Evolutionary conservation across 768 basidiomycete genomes (phyloP).

Genomic region (Trametes elegans): DNA sequence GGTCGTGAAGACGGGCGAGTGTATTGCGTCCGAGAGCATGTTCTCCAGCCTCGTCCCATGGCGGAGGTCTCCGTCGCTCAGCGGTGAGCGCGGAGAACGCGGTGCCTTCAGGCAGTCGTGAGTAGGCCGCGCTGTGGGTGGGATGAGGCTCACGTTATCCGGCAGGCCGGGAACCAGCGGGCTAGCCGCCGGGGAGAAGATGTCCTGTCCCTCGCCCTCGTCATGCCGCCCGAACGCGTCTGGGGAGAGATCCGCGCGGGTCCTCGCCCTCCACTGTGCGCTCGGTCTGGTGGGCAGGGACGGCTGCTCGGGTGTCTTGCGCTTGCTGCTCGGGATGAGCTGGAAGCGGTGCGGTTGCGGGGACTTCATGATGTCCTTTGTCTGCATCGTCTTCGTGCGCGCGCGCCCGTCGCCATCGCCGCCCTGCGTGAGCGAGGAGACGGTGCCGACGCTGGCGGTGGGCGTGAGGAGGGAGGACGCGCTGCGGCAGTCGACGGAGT

Average conservation of each 20-base stretch:
- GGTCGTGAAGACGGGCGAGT: background rate
- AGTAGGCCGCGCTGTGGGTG: too few species aligned
- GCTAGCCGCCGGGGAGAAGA: background rate
- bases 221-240: background rate
- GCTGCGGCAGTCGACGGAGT: conserved; percentile 2
- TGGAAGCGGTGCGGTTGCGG: conserved; percentile 15
- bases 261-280: too few species aligned
- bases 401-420: background rate
- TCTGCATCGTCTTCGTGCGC: conserved; percentile 16
- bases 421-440: conserved; percentile 2
- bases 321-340: conserved; percentile 2
- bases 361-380: conserved; percentile 17
- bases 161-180: background rate
- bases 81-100: too few species aligned
- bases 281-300: too few species aligned
- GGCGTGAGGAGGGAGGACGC: conserved; percentile 4
- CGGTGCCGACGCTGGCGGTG: conserved; percentile 10
- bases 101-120: too few species aligned
- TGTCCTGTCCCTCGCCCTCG: background rate
- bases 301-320: too few species aligned
- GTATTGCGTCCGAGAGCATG: background rate
- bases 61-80: too few species aligned
- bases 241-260: background rate
- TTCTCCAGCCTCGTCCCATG: too few species aligned
- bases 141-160: background rate